Conservation (phyloP, 345 rosid genomes). For the Acer negundo region DNA sequence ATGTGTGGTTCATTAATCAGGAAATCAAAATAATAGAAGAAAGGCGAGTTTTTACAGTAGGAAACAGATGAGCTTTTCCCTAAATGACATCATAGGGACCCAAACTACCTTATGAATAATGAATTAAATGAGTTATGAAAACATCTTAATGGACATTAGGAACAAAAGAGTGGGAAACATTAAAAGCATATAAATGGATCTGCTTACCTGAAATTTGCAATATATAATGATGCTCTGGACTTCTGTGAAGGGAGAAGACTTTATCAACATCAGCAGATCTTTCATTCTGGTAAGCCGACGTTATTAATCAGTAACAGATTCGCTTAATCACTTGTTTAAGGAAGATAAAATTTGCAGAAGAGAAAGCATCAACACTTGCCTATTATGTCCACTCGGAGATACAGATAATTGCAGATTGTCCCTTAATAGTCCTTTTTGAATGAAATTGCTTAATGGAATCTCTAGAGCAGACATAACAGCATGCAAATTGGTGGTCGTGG, state of each 20-base stretch:
- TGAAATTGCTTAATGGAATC: constrained; percentile 77
- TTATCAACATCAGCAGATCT: constrained; percentile 70
- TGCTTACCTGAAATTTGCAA: constrained; percentile 93
- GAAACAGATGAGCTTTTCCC: neutral
- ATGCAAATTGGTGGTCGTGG: constrained; percentile 65
- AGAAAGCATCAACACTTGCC: constrained; percentile 43
- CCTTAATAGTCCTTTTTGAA: constrained; percentile 66
- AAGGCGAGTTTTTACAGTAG: neutral
- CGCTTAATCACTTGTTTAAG: constrained; percentile 1
- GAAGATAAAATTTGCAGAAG: constrained; percentile 1
- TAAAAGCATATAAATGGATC: constrained; percentile 8
- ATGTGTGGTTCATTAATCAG: constrained; percentile 9
- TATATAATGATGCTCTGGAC: constrained; percentile 79
- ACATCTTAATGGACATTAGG: neutral
- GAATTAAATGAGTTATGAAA: neutral
- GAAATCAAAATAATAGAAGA: neutral
- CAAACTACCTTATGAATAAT: constrained; percentile 2
- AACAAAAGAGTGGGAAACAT: constrained; percentile 6
- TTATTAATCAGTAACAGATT: constrained; percentile 12
- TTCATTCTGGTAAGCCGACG: constrained; percentile 60
- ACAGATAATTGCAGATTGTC: constrained; percentile 80
- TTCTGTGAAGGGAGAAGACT: constrained; percentile 66
- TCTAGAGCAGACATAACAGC: constrained; percentile 88
- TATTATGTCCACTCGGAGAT: constrained; percentile 65
- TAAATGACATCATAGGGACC: neutral